These are phyloP conservation scores for Lipomyces sp. DNA, from an alignment of 805 yeast genomes.

Conservation along the genomic window DNA sequence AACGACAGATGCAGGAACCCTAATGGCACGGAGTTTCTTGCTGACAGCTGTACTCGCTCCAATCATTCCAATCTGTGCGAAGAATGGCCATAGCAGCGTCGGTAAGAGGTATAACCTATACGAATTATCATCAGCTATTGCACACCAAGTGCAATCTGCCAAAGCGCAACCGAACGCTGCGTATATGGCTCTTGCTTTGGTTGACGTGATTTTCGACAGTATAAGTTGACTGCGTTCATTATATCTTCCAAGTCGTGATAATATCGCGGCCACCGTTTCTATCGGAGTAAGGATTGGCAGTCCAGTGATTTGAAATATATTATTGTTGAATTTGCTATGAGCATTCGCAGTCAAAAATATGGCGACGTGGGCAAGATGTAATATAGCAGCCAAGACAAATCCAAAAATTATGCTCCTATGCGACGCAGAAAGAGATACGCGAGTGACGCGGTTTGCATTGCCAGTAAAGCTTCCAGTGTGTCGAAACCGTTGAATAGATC, in stretches of 20 bases:
- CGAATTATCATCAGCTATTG: background rate
- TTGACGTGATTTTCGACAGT: background rate
- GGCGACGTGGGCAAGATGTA: conserved; percentile 1
- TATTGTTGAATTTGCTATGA: background rate
- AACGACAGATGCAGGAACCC: background rate
- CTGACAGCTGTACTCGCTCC: background rate
- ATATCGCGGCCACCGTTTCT: background rate
- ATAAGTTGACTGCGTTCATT: background rate
- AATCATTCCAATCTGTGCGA: conserved; percentile 12
- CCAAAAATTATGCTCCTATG: background rate
- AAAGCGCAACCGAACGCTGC: background rate
- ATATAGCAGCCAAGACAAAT: background rate
- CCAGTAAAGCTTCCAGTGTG: background rate
- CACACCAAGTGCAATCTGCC: background rate
- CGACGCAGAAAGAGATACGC: background rate
- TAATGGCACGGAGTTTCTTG: background rate
- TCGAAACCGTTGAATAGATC: background rate
- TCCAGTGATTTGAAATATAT: background rate
- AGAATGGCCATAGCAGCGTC: conserved; percentile 13
- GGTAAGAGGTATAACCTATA: conserved; percentile 15
- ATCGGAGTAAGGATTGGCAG: conserved; percentile 2
- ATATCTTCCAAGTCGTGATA: background rate
- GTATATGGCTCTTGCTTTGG: background rate
- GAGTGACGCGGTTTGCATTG: background rate
- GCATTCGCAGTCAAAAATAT: background rate